These are phyloP conservation scores for Dictyostelium brefeldianum DNA, from an alignment of 78 protist species.

Conservation along the genomic window DNA sequence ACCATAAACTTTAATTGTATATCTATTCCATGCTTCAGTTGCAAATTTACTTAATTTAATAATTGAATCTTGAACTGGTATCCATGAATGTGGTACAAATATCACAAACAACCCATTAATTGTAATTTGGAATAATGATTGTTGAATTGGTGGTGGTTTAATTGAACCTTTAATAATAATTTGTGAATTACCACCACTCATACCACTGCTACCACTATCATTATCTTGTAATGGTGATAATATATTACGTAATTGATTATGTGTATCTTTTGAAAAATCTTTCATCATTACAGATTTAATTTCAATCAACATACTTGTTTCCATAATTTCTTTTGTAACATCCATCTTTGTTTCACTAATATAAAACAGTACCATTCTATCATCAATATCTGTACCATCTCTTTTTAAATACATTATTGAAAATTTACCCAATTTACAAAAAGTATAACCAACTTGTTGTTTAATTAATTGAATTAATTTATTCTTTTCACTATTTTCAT, in stretches of 20 bases:
- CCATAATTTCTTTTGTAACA: conserved; percentile 32
- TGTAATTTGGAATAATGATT: conserved; percentile 38
- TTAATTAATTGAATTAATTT: not conserved
- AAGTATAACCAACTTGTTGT: conserved; percentile 18
- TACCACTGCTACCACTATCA: too few species aligned
- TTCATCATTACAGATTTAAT: conserved; percentile 18
- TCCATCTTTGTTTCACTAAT: conserved; percentile 30
- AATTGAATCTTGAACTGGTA: conserved; percentile 42
- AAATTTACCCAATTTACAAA: conserved; percentile 49
- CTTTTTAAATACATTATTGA: conserved; percentile 50
- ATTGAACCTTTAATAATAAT: conserved; percentile 42
- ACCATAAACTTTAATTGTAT: conserved; percentile 41
- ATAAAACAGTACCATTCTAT: conserved; percentile 48
- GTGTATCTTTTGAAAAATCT: conserved; percentile 47
- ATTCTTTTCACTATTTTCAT: not conserved
- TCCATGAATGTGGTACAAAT: conserved; percentile 71
- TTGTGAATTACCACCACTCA: not conserved
- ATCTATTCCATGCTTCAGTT: conserved; percentile 59
- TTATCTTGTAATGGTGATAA: not conserved
- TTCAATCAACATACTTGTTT: conserved; percentile 23
- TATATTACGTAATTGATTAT: conserved; percentile 29
- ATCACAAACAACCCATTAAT: conserved; percentile 34
- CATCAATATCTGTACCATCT: conserved; percentile 42
- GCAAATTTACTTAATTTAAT: conserved; percentile 2
- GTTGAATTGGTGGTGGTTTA: conserved; percentile 80